Evolutionary conservation across 495 filamentous ascomycete genomes (phyloP), one percentile per base, ranked within the genome.

Genomic region (Annulohypoxylon nitens): DNA sequence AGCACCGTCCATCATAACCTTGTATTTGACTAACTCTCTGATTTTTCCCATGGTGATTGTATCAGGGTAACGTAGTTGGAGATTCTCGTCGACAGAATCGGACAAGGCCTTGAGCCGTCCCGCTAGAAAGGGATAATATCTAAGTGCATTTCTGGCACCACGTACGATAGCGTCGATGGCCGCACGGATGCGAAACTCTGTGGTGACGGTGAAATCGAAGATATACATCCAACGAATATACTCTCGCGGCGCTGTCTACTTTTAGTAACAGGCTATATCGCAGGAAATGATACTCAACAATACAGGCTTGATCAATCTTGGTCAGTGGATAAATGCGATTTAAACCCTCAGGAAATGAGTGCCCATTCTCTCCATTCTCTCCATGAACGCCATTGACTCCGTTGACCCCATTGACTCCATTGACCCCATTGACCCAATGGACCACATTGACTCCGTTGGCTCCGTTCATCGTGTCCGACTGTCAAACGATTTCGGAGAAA

Each of bases 201-300:
- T 33, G 25, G 25, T 33, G 4, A n/a, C 50, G 3, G 14, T 2
- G 7, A 54, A 54, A 26, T 54, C 50, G 50, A 54, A 54, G 12
- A 54, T 54, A 11, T n/a, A 33, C 50, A 54, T 33, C 50, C 50
- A 33, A n/a, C 50, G 50, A 30, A 30, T 30, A 33, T 54, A 54
- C 50, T 54, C 25, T 25, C 50, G 25, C 3, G 8, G 48, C 25
- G 23, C 48, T 51, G 8, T 18, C 2, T 3, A 25, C 11, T 51
- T 12, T 51, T 51, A 54, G 50, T 5, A 26, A 14, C n/a, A 33
- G 11, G 11, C 7, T 33, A 14, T 30, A 30, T 26, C 8, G 11
- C 5, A 53, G 23, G 11, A 33, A 54, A 8, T 20, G 11, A 33
- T 25, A 1, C 3, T 54, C n/a, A 11, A 33, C 50, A n/a, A 26